A percentile compares a stretch with the other conserved stretches of the same genome.
Evolutionary conservation across 2,329 filamentous ascomycete genomes (phyloP).

Genomic region (Karstenula rhodostoma): DNA sequence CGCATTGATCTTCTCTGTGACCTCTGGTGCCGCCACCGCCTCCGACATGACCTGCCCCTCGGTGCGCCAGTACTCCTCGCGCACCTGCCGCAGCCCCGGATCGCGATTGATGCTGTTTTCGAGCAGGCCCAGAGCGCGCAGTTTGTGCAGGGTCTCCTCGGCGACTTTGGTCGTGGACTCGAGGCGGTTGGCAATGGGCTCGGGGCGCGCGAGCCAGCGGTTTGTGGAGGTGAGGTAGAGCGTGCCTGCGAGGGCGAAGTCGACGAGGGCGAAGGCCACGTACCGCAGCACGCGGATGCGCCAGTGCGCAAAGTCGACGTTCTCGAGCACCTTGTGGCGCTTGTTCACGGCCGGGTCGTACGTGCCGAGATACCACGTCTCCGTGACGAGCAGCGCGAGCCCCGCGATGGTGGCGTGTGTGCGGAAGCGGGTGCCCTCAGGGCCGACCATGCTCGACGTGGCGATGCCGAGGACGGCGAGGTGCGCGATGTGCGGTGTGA

Average conservation of each 20-base stretch:
- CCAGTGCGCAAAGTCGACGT: slow-evolving; percentile 79
- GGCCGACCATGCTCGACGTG: slow-evolving; percentile 74
- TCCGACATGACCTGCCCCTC: slow-evolving; percentile 77
- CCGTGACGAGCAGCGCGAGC: slow-evolving; percentile 65
- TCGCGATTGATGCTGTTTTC: slow-evolving; percentile 83
- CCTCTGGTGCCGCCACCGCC: slow-evolving; percentile 80
- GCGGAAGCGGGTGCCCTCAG: slow-evolving; percentile 73
- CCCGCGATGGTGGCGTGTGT: slow-evolving; percentile 71
- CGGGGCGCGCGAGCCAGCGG: slow-evolving; percentile 73
- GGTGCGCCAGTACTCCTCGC: slow-evolving; percentile 79
- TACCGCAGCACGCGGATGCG: slow-evolving; percentile 69
- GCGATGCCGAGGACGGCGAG: slow-evolving; percentile 74
- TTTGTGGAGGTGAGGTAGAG: slow-evolving; percentile 83
- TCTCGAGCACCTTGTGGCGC: slow-evolving; percentile 64
- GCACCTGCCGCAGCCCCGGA: slow-evolving; percentile 70
- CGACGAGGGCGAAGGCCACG: slow-evolving; percentile 69
- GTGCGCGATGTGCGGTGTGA: slow-evolving; percentile 83
- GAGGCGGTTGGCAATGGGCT: slow-evolving; percentile 70
- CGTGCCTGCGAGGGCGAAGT: slow-evolving; percentile 68
- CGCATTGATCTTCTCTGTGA: slow-evolving; percentile 74
- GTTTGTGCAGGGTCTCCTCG: slow-evolving; percentile 67
- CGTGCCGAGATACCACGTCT: slow-evolving; percentile 70
- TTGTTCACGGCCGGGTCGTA: slow-evolving; percentile 74
- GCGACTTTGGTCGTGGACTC: slow-evolving; percentile 66
- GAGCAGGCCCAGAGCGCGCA: slow-evolving; percentile 77